Evolutionary conservation across 2,329 filamentous ascomycete species (phyloP), one percentile per base, ranked within the genome.

Genomic region (Monosporascus ibericus): DNA sequence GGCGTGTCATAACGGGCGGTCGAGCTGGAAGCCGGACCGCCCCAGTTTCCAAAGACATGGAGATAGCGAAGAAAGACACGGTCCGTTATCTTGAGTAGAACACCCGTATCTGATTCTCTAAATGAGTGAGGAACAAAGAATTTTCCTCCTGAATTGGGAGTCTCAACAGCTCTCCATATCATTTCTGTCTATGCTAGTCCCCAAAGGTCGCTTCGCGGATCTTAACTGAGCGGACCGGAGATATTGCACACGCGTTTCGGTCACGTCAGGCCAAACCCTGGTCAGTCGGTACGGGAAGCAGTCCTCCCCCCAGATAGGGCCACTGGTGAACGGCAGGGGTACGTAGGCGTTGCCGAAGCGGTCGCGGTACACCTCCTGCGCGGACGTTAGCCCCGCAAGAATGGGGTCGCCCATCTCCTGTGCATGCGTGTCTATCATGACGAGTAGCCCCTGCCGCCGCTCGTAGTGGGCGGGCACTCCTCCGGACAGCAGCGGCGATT

Each of bases 301-400:
- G 38, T 11, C 17, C 17, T 11, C 9, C 51, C 27, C 25, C 46
- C 1, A 50, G 44, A 3, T 46, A 48, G 11, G 42, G 42, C 5
- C 44, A 48, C 4, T 34, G 30, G 3, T 48, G 44, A 56, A 61
- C 1, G 57, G 58, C 6, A 63, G n/a, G 7, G 56, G 50, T 8
- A 61, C 49, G 51, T 68, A 68, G 44, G 50, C 39, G 47, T 67
- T 64, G 7, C 60, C 64, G 47, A 64, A 67, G 25, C 65, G 62
- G 40, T 68, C 66, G 55, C 56, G 57, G 14, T 61, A 56, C n/a
- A 60, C 51, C 44, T 53, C 53, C 6, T 36, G 30, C 14, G 30
- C n/a, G 17, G 54, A 24, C 7, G 52, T 55, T 17, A 60, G 52
- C 42, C 60, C 54, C 17, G 48, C 52, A 44, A 53, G 22, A 17